Evolutionary conservation across 2,329 filamentous ascomycete species (phyloP), one percentile per base, ranked within the genome.

Genomic region (Mollisia scopiformis): DNA sequence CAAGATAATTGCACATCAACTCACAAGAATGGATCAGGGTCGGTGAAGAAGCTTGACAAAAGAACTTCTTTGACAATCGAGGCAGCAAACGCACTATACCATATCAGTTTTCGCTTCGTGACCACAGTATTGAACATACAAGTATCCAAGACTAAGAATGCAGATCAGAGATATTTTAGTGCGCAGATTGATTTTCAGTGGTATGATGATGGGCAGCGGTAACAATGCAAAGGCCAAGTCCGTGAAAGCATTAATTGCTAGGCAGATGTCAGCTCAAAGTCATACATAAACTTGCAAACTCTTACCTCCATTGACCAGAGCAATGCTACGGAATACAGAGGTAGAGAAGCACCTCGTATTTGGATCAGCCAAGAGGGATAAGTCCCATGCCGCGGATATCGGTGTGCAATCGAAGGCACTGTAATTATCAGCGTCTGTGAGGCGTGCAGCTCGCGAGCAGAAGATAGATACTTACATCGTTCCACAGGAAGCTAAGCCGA

Each of bases 401-500:
- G 80, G 80, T n/a, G 75, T 58, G 63, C 82, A 84, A 61, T 79
- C 75, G 63, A 82, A 80, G 25, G 83, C 75, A 16, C 61, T 64
- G 21, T 16, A 19, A 43, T 23, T 46, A 31, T n/a, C 19, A 33
- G 4, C 19, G 19, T 6, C 13, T 51, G 10, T 21, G 16, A 51
- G n/a, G 7, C 8, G 16, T 49, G 13, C 19, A n/a, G 21, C 30
- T 6, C 16, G 28, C 6, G 23, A 46, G 41, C 8, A 27, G 33
- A 19, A 19, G 31, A 31, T 13, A 7, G 14, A 35, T 7, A 3
- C 35, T n/a, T 58, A 58, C 56, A 58, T 33, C 6, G 56, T 53
- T 23, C 49, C 56, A 6, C 53, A 11, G n/a, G 56, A 58, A 5
- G 35, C 49, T 27, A 58, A 13, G 46, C 46, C 41, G 25, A 53